Percentiles rank a stretch among this genome's conserved stretches.
These are phyloP conservation scores for Phialemoniopsis sp. DNA, from an alignment of 2,329 filamentous ascomycete genomes.

Conservation along the genomic window DNA sequence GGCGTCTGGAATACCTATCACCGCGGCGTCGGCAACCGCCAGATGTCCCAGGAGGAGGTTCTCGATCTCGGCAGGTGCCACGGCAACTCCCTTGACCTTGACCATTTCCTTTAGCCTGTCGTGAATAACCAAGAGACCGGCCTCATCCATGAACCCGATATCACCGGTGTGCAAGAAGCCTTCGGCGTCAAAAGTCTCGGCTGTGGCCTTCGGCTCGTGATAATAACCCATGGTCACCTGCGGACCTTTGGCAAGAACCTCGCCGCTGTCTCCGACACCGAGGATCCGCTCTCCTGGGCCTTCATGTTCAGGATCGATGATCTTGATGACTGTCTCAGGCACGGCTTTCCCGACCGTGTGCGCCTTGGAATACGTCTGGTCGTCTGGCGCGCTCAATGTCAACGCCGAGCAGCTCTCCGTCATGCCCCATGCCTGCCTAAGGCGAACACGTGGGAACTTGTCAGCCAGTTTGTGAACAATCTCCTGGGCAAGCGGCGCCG, in stretches of 20 bases:
- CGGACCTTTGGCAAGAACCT: constrained; percentile 74
- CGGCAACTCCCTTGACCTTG: constrained; percentile 53
- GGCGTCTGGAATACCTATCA: constrained; percentile 67
- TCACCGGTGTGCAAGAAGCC: constrained; percentile 78
- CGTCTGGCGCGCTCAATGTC: constrained; percentile 52
- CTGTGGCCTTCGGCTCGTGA: constrained; percentile 78
- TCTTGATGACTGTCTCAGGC: constrained; percentile 55
- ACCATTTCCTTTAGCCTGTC: constrained; percentile 61
- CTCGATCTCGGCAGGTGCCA: constrained; percentile 79
- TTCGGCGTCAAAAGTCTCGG: constrained; percentile 74
- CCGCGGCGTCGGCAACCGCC: constrained; percentile 71
- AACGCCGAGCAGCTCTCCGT: constrained; percentile 62
- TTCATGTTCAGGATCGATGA: constrained; percentile 46
- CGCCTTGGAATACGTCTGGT: constrained; percentile 53
- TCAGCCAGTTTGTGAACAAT: constrained; percentile 51
- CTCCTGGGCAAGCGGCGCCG: constrained; percentile 53
- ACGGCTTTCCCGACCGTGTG: constrained; percentile 52
- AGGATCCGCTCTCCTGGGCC: constrained; percentile 48
- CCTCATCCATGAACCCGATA: constrained; percentile 66
- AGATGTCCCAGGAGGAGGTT: constrained; percentile 73
- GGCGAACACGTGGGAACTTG: constrained; percentile 54
- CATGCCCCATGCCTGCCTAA: constrained; percentile 67
- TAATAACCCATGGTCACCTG: constrained; percentile 79
- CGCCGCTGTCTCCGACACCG: constrained; percentile 50
- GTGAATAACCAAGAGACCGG: constrained; percentile 81